Base-by-base conservation (phyloP, 345 rosid genomes). In the Ailanthus altissimus region DNA sequence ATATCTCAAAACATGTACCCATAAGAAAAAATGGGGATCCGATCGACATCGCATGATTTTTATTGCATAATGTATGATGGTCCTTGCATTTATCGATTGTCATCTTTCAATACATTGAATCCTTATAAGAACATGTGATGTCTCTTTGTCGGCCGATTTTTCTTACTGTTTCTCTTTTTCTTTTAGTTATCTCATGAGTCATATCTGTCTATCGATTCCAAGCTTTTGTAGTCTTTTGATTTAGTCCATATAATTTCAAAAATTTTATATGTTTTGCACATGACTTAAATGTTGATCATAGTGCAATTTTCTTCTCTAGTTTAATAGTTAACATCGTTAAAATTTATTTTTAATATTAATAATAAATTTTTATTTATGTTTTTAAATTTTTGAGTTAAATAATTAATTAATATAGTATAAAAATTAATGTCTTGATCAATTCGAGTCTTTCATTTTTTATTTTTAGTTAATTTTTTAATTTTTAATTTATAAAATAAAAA, bases 1-100 rank as follows among this genome's bases (percentile, higher is more conserved):
- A 57, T n/a, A n/a, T 75, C 76, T 16, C 9, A 71, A 80, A 80
- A 76, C 83, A 76, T 56, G 73, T 14, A 54, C 15, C 5, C 60
- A 36, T 1, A 54, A 53, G 26, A 76, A 76, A 76, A 76, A 53
- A 66, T 65, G 43, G 74, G 12, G 20, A 3, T 18, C n/a, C n/a
- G n/a, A 5, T 3, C 38, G 38, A 32, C 3, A 32, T 32, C 38
- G 38, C 38, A 32, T 32, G 38, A 18, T 20, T 21, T n/a, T 12
- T 26, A 50, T 60, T 66, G 25, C 25, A 59, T 20, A 9, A 57
- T 40, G 12, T 8, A 57, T 75, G 73, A 57, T 75, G 73, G 60
- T 75, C 59, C 76, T 32, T 32, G 38, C 38, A 32, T 32, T 32
- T 3, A 32, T 32, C 38, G 38, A 32, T 32, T 3, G 38, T 32